Percentiles rank a stretch among this genome's conserved stretches.
Evolutionary conservation across 208 protist genomes (phyloP).

Genomic region (Kentomonas sorsogonicus): DNA sequence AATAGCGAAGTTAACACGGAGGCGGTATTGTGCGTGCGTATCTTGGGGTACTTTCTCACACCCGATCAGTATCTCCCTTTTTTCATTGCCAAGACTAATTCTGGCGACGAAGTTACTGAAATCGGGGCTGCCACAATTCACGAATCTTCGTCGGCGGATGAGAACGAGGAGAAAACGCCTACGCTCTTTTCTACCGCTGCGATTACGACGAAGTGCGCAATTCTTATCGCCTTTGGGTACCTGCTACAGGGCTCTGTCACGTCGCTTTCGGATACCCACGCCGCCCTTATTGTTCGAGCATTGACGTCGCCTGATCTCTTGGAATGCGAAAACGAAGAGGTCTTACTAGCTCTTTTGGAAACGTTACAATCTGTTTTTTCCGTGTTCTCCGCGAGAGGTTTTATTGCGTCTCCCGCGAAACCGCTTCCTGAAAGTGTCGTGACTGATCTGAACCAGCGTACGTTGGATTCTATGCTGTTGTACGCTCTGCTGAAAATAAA

Average conservation of each 20-base stretch:
- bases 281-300: constrained; percentile 52
- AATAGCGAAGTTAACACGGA: constrained; percentile 61
- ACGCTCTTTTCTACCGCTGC: constrained; percentile 88
- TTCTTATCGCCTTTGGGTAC: constrained; percentile 60
- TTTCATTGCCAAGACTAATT: constrained; percentile 42
- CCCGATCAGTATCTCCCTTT: constrained; percentile 88
- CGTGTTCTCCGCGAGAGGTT: constrained; percentile 42
- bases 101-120: background rate
- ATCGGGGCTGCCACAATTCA: background rate
- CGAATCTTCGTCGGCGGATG: background rate
- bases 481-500: constrained; percentile 68
- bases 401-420: constrained; percentile 45
- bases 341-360: constrained; percentile 57
- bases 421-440: constrained; percentile 52
- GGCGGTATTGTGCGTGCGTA: constrained; percentile 64
- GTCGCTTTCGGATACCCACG: constrained; percentile 48
- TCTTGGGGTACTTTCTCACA: constrained; percentile 83
- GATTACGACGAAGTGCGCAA: constrained; percentile 61
- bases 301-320: constrained; percentile 58
- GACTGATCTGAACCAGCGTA: constrained; percentile 50
- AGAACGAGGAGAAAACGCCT: constrained; percentile 9
- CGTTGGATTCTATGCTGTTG: constrained; percentile 75
- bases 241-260: constrained; percentile 63
- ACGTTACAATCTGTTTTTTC: constrained; percentile 29
- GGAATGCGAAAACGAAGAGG: constrained; percentile 55